Base-by-base conservation (phyloP, 1,284 basidiomycete species). In the Apiotrichum sp. region DNA sequence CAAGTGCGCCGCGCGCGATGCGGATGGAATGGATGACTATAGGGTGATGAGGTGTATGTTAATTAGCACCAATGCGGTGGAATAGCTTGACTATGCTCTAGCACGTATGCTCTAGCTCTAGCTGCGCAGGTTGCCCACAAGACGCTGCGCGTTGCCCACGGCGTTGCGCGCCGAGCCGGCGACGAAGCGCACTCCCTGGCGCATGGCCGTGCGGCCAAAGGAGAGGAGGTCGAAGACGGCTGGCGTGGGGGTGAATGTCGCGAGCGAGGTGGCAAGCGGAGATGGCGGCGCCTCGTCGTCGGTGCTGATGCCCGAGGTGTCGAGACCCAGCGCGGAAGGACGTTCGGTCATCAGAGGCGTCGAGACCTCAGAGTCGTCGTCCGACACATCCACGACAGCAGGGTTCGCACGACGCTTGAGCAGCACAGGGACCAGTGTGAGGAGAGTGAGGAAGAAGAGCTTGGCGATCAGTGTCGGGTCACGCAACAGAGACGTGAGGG, bases 401-500 rank as follows among this genome's bases (percentile, higher is more conserved):
- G 34, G 11, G 32, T 43, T 36, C 46, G 38, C n/a, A 40, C 71
- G 62, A 42, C 62, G 55, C 59, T 78, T 78, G 58, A 78, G 64
- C 4, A 77, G 62, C n/a, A 75, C 73, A 3, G 76, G 76, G 2
- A 78, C 50, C 14, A 78, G 60, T 2, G 75, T 74, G 53, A 78
- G 56, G 42, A 65, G 62, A 1, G 75, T 73, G 33, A 78, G 64
- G 57, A 72, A 67, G 35, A 75, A 66, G 56, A 78, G 66, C 62
- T 78, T 77, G 62, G 65, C 57, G 57, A 78, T 75, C 45, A 78
- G 64, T 3, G 69, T 58, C n/a, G 76, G 76, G 63, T 77, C 75
- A 43, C 74, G 63, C 5, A 78, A 63, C 33, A 78, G 66, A 31
- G 67, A 67, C 6, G 76, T 72, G 50, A 78, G 59, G 31, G 66